A percentile compares a stretch with the other conserved stretches of the same genome.
phyloP scores from a whole-genome alignment of 2,329 filamentous ascomycete genomes.

The Clathrospora elynae region DNA sequence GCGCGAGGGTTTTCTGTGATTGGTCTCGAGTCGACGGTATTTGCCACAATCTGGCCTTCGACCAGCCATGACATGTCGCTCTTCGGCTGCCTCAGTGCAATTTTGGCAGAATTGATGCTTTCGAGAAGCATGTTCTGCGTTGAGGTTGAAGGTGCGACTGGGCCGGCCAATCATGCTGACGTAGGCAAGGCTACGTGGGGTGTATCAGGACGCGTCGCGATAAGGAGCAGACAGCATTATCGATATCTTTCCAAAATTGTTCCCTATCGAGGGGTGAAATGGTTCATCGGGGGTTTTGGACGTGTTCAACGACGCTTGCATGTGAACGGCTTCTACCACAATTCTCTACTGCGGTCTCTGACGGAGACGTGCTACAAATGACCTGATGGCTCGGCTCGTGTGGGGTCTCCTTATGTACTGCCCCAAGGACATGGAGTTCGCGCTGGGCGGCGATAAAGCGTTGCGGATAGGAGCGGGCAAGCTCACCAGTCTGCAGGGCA shows the following conservation, averaged over 20 bases:
- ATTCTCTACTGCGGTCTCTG: slow-evolving; percentile 10
- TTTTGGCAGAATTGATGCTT: slow-evolving; percentile 13
- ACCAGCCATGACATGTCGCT: background rate
- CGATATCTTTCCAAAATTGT: slow-evolving; percentile 8
- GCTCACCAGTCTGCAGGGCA: slow-evolving; percentile 17
- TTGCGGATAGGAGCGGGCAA: background rate
- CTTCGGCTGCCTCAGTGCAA: slow-evolving; percentile 5
- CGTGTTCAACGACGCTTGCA: slow-evolving; percentile 1
- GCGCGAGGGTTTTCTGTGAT: slow-evolving; percentile 14
- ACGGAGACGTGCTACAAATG: slow-evolving; percentile 29
- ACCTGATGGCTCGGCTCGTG: slow-evolving; percentile 16
- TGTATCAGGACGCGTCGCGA: slow-evolving; percentile 27
- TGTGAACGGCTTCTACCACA: slow-evolving; percentile 9
- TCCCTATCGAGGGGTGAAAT: background rate
- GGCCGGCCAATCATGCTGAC: slow-evolving; percentile 23
- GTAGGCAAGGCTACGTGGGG: slow-evolving; percentile 25
- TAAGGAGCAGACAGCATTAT: slow-evolving; percentile 22
- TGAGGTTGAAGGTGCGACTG: slow-evolving; percentile 14
- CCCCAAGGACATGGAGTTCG: slow-evolving; percentile 12
- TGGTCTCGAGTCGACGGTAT: slow-evolving; percentile 11
- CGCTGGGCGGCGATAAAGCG: slow-evolving; percentile 11
- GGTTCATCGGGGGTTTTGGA: background rate
- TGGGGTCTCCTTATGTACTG: slow-evolving; percentile 25
- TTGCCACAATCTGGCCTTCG: slow-evolving; percentile 12
- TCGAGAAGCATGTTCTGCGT: slow-evolving; percentile 13